Evolutionary conservation across 352 stramenopile genomes (phyloP).

Genomic region (Plasmopara muralis): DNA sequence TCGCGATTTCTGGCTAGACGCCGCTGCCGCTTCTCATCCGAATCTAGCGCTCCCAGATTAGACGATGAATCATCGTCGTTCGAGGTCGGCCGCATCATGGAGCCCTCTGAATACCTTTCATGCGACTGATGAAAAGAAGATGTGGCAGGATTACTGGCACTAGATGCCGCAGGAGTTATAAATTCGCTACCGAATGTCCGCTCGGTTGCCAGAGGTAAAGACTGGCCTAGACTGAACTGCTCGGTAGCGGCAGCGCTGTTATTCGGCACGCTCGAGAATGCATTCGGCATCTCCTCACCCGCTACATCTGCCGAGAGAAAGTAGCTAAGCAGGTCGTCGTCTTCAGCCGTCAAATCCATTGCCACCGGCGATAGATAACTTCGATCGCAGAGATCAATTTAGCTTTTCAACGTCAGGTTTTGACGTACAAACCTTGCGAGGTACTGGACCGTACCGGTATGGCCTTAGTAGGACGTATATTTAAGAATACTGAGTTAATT

Average conservation of each 20-base stretch:
- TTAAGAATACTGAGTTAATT: no score
- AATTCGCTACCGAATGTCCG: constrained; percentile 28
- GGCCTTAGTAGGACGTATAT: no score
- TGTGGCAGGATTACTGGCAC: constrained; percentile 6
- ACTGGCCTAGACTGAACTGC: constrained; percentile 34
- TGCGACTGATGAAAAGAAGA: constrained; percentile 44
- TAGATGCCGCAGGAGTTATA: constrained; percentile 2
- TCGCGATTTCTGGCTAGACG: constrained; percentile 80
- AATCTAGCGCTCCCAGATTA: constrained; percentile 36
- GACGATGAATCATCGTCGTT: constrained; percentile 51
- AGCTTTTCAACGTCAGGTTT: neutral
- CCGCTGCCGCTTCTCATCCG: constrained; percentile 74
- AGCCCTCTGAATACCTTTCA: constrained; percentile 47
- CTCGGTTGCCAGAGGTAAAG: constrained; percentile 19
- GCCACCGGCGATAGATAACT: no score
- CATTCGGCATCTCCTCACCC: constrained; percentile 39
- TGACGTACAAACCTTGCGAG: no score
- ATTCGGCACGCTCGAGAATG: constrained; percentile 13
- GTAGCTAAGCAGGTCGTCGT: constrained; percentile 84
- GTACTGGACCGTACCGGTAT: no score
- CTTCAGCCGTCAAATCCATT: constrained; percentile 80
- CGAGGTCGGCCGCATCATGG: constrained; percentile 41
- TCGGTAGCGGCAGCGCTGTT: constrained; percentile 8
- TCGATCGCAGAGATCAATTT: no score
- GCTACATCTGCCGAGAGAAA: constrained; percentile 76